These are phyloP conservation scores for Suhomyces yuchorum DNA, from an alignment of 1,139 yeast genomes.

Conservation along the genomic window DNA sequence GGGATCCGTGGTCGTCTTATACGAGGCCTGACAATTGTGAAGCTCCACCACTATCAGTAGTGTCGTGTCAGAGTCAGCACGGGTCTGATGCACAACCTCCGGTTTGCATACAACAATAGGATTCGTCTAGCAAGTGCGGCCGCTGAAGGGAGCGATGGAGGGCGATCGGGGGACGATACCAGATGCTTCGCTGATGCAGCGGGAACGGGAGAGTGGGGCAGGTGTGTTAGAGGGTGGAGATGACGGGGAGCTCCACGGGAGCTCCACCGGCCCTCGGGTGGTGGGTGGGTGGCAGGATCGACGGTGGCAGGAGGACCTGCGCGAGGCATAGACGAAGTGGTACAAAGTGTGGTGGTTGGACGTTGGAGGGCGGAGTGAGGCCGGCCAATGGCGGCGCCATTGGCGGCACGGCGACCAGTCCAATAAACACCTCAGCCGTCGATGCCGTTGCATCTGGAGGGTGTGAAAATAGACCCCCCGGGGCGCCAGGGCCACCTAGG, in stretches of 20 bases:
- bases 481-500: too few species aligned
- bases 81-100: conserved; percentile 3
- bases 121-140: conserved; percentile 1
- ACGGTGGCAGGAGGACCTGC: not conserved
- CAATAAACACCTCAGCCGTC: not conserved
- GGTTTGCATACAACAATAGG: conserved; percentile 11
- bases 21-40: not conserved
- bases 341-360: conserved; percentile 1
- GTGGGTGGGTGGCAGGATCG: not conserved
- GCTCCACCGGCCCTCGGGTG: too few species aligned
- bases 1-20: conserved; percentile 2
- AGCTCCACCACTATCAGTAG: not conserved
- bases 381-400: not conserved
- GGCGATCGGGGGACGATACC: not conserved
- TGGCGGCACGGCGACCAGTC: not conserved
- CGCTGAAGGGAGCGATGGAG: not conserved
- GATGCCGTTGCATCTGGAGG: not conserved
- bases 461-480: not conserved
- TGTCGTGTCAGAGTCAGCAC: conserved; percentile 3
- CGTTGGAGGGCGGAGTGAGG: not conserved
- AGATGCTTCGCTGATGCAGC: not conserved
- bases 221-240: too few species aligned
- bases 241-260: too few species aligned
- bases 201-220: not conserved
- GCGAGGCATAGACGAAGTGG: conserved; percentile 7